Evolutionary conservation across 2,329 filamentous ascomycete genomes (phyloP).

Genomic region (Neobulgaria alba): DNA sequence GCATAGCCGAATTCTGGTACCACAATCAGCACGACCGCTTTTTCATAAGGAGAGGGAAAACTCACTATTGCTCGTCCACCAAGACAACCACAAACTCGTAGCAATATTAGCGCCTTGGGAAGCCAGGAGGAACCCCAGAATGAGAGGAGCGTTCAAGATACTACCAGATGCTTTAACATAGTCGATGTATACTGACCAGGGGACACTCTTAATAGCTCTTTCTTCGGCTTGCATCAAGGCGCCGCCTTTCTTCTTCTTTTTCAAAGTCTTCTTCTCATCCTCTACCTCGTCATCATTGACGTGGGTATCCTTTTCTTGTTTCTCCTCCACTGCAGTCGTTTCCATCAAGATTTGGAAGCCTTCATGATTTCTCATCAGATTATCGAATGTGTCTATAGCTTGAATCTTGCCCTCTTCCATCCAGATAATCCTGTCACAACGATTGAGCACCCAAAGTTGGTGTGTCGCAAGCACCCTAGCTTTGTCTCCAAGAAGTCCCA

Average conservation of each 20-base stretch:
- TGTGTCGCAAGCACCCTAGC: conserved; percentile 89
- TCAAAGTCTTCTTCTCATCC: conserved; percentile 36
- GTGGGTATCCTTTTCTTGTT: conserved; percentile 42
- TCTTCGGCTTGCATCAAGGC: conserved; percentile 66
- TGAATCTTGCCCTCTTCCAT: conserved; percentile 80
- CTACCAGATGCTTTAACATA: conserved; percentile 56
- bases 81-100: conserved; percentile 88
- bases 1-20: conserved; percentile 49
- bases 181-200: conserved; percentile 54
- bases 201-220: conserved; percentile 53
- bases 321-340: conserved; percentile 67
- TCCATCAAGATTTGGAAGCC: conserved; percentile 75
- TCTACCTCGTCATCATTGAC: conserved; percentile 40
- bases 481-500: conserved; percentile 79
- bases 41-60: conserved; percentile 31
- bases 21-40: no score
- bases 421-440: conserved; percentile 88
- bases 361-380: conserved; percentile 40
- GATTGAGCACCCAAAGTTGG: conserved; percentile 83
- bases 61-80: conserved; percentile 76
- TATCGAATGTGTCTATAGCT: conserved; percentile 81
- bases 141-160: conserved; percentile 45
- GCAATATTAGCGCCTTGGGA: conserved; percentile 79
- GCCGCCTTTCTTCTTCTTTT: conserved; percentile 42
- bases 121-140: conserved; percentile 44